Percentiles rank a stretch among this genome's conserved stretches.
Conservation (phyloP, 108 stramenopile species). For the Skeletonema marinoi region DNA sequence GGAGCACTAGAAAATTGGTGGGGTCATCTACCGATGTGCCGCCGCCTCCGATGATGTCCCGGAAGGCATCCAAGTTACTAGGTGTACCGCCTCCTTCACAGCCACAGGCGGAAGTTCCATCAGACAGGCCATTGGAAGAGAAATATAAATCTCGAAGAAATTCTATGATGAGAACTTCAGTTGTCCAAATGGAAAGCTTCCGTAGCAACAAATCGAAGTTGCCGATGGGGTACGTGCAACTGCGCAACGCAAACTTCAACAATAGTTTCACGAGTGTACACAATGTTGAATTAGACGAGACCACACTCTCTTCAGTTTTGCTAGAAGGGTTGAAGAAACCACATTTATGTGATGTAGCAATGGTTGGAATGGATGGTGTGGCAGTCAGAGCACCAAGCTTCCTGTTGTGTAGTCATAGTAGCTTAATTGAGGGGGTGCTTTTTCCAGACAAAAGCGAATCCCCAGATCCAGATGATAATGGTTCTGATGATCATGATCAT, state of each 20-base stretch:
- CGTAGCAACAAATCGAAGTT: neutral
- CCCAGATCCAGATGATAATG: neutral
- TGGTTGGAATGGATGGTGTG: constrained; percentile 15
- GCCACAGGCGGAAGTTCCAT: neutral
- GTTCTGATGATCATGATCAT: neutral
- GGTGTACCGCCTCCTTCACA: neutral
- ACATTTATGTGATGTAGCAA: constrained; percentile 24
- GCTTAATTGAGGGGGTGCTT: constrained; percentile 6
- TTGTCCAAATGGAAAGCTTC: neutral
- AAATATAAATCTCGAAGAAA: neutral
- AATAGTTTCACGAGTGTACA: neutral
- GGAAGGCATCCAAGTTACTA: neutral
- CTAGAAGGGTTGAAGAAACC: constrained; percentile 18
- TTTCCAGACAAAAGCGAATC: neutral
- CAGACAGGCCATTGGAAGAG: neutral
- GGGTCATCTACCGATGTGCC: neutral
- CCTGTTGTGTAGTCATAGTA: constrained; percentile 16
- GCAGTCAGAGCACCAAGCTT: constrained; percentile 11
- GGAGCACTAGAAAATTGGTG: too few species aligned
- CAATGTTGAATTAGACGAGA: neutral
- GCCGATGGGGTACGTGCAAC: neutral
- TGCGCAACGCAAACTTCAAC: neutral
- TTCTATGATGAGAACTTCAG: neutral
- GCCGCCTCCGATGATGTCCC: neutral
- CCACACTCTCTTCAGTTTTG: constrained; percentile 3